A percentile compares a stretch with the other conserved stretches of the same genome.
Conservation (phyloP, 2,329 filamentous ascomycete genomes). For the Pseudocercospora cruenta region DNA sequence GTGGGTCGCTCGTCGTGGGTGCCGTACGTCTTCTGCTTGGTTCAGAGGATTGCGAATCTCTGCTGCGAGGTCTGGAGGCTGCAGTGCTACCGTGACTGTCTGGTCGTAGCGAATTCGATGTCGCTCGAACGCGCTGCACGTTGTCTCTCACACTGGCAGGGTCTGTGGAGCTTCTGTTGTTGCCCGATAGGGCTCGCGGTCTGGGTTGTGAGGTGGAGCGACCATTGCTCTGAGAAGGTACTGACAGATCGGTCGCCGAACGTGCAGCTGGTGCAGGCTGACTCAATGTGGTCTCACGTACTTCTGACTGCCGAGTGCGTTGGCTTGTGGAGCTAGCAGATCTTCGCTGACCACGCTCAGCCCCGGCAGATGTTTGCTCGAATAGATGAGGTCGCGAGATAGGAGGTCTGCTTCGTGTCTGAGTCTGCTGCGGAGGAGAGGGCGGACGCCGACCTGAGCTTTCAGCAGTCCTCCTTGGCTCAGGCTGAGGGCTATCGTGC, state of each 20-base stretch:
- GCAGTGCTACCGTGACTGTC: background rate
- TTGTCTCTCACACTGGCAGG: slow-evolving; percentile 36
- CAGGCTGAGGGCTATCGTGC: slow-evolving; percentile 11
- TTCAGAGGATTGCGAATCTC: slow-evolving; percentile 15
- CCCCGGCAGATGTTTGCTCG: slow-evolving; percentile 42
- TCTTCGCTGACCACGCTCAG: slow-evolving; percentile 44
- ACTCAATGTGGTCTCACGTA: slow-evolving; percentile 44
- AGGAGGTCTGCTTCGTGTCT: slow-evolving; percentile 42
- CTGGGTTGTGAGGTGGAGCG: slow-evolving; percentile 23
- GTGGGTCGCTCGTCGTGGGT: background rate
- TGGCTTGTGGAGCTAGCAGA: slow-evolving; percentile 46
- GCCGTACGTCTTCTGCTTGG: slow-evolving; percentile 10
- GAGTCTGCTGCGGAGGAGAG: slow-evolving; percentile 36
- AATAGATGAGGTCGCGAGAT: slow-evolving; percentile 53
- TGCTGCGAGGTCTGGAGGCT: slow-evolving; percentile 5
- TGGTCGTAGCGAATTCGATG: slow-evolving; percentile 19
- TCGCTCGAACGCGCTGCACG: slow-evolving; percentile 26
- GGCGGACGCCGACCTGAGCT: slow-evolving; percentile 19
- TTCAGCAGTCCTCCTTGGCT: background rate
- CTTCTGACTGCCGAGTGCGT: slow-evolving; percentile 39
- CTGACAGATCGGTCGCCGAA: slow-evolving; percentile 67
- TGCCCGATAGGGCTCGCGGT: slow-evolving; percentile 44
- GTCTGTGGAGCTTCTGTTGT: slow-evolving; percentile 49
- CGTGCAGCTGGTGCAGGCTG: slow-evolving; percentile 56
- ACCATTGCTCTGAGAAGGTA: slow-evolving; percentile 35